Evolutionary conservation across 441 rosid species (phyloP).

Genomic region (Biscutella laevigata): DNA sequence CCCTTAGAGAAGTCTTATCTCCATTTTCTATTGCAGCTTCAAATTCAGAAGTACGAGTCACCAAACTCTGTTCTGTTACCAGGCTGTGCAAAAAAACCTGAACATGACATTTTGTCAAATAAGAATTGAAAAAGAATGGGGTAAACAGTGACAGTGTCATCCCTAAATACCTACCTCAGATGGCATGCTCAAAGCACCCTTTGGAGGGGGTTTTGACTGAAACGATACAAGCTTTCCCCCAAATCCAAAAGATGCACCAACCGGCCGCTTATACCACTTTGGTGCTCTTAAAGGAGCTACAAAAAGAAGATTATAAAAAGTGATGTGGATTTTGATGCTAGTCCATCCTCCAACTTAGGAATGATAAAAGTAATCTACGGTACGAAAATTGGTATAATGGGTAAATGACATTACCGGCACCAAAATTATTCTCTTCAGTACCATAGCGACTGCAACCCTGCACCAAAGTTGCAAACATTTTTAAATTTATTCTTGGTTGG

Average conservation of each 20-base stretch:
- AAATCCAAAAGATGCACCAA: conserved; percentile 96
- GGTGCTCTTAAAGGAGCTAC: conserved; percentile 82
- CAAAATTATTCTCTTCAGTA: conserved; percentile 47
- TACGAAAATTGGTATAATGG: neutral
- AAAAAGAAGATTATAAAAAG: conserved; percentile 5
- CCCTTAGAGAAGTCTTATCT: conserved; percentile 62
- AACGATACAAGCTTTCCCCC: conserved; percentile 97
- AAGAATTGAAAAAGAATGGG: conserved; percentile 13
- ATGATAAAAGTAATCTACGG: neutral
- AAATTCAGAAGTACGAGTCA: conserved; percentile 77
- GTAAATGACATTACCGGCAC: conserved; percentile 43
- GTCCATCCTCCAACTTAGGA: conserved; percentile 8
- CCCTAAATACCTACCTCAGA: conserved; percentile 60
- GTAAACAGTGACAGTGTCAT: conserved; percentile 3
- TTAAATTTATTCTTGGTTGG: conserved; percentile 1
- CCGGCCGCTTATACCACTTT: conserved; percentile 92
- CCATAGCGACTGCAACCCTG: conserved; percentile 85
- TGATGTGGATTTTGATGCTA: neutral
- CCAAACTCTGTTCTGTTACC: conserved; percentile 70
- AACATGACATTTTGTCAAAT: conserved; percentile 17
- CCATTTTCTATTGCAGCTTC: conserved; percentile 87
- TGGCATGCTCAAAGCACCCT: conserved; percentile 32
- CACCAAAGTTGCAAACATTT: conserved; percentile 22
- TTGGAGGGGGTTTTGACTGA: conserved; percentile 40
- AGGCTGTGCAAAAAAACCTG: conserved; percentile 74